phyloP scores from a whole-genome alignment of 169 alveolate species.

The Cryptosporidium bovis region DNA sequence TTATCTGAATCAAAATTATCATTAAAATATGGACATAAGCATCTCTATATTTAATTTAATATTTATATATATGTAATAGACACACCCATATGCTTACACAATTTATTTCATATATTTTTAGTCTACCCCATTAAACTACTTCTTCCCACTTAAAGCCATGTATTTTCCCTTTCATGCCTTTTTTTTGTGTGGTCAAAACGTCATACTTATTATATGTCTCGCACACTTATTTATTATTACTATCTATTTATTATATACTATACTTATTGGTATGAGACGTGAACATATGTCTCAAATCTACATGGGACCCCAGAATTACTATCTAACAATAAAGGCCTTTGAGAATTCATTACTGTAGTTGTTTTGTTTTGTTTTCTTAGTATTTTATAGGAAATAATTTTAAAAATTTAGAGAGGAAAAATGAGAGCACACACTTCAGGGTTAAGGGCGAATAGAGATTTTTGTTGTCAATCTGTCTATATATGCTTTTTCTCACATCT shows the following conservation, averaged over 20 bases:
- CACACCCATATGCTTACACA: slow-evolving; percentile 72
- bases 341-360: no score
- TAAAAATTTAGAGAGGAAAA: no score
- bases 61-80: slow-evolving; percentile 21
- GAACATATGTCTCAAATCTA: slow-evolving; percentile 16
- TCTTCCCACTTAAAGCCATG: slow-evolving; percentile 60
- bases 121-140: slow-evolving; percentile 39
- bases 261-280: not conserved
- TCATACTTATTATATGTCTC: slow-evolving; percentile 62
- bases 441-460: no score
- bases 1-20: slow-evolving; percentile 20
- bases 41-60: slow-evolving; percentile 40
- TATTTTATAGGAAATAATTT: no score
- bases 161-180: slow-evolving; percentile 4
- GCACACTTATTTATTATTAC: slow-evolving; percentile 14
- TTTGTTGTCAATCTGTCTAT: no score
- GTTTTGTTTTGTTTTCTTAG: no score
- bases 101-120: slow-evolving; percentile 42
- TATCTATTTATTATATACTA: not conserved
- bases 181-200: slow-evolving; percentile 74
- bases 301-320: no score
- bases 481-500: no score
- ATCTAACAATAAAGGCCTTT: no score
- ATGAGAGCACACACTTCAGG: no score
- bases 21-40: slow-evolving; percentile 64